Base-by-base conservation (phyloP, 2,329 filamentous ascomycete species). In the Colletotrichum echinochloae region DNA sequence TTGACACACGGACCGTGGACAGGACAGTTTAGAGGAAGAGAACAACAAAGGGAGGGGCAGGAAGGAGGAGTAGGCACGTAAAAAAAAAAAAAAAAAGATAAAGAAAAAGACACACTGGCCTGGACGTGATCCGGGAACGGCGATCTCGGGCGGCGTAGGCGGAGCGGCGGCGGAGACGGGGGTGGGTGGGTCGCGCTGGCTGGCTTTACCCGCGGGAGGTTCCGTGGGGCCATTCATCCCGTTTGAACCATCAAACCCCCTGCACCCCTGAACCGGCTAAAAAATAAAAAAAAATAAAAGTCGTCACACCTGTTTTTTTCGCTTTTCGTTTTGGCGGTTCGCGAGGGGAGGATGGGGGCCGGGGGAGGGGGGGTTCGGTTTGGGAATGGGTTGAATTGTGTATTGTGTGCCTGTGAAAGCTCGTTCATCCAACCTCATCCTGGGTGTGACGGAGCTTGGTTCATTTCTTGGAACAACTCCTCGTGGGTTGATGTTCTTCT, bases 41-140 rank as follows among this genome's bases (percentile, higher is more conserved):
- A n/a, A n/a, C n/a, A n/a, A n/a, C n/a, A n/a, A n/a, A n/a, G n/a
- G n/a, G n/a, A n/a, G n/a, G n/a, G n/a, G n/a, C n/a, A n/a, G n/a
- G n/a, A n/a, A n/a, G n/a, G n/a, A n/a, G n/a, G n/a, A n/a, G n/a
- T n/a, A n/a, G n/a, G n/a, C n/a, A n/a, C n/a, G n/a, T n/a, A n/a
- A n/a, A 14, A 11, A 9, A n/a, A 20, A 18, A 11, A n/a, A 14
- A 3, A 20, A 23, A 23, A 8, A 14, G 46, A 52, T 9, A 37
- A 39, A 41, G 16, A 44, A 8, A n/a, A 23, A 49, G 46, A 11
- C 46, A 55, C 65, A 64, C 65, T 68, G 60, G 37, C 52, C 65
- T 41, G 30, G 41, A 8, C 37, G 65, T 52, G 65, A 57, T 49
- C 60, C 60, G 51, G 51, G 65, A 60, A n/a, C 28, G 44, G 18